Evolutionary conservation across 768 basidiomycete species (phyloP).

Genomic region (Leccinum longicurvipes): DNA sequence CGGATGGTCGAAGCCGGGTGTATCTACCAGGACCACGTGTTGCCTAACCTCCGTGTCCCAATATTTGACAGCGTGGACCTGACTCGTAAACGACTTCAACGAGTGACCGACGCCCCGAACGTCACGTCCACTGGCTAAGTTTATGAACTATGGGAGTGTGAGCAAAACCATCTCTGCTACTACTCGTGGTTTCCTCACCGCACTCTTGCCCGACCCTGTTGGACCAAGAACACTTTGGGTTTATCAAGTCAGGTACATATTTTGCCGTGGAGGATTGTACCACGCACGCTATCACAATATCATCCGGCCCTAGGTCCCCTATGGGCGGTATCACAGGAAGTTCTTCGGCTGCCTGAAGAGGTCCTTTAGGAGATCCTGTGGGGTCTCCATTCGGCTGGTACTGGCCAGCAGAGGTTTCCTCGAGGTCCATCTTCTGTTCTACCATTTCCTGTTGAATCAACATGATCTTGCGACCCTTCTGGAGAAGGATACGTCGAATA

Average conservation of each 20-base stretch:
- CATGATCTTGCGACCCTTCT: neutral
- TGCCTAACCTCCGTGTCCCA: neutral
- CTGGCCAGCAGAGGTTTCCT: neutral
- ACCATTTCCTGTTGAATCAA: conserved; percentile 10
- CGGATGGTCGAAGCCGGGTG: conserved; percentile 22
- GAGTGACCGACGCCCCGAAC: conserved; percentile 5
- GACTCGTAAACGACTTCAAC: conserved; percentile 7
- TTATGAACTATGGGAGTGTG: conserved; percentile 7
- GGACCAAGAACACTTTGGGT: conserved; percentile 17
- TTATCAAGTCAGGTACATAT: neutral
- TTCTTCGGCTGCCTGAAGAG: too few relatives aligned
- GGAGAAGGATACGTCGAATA: conserved; percentile 2
- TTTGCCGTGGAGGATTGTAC: neutral
- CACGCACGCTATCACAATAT: conserved; percentile 19
- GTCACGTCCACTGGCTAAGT: neutral
- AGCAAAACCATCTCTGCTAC: neutral
- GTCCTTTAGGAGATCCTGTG: too few relatives aligned
- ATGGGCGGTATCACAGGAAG: too few relatives aligned
- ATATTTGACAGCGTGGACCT: conserved; percentile 7
- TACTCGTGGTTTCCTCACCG: neutral
- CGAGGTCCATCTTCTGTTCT: neutral
- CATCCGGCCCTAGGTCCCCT: neutral
- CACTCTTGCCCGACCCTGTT: conserved; percentile 18
- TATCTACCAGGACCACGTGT: conserved; percentile 21
- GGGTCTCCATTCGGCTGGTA: too few relatives aligned